Evolutionary conservation across 768 basidiomycete species (phyloP), one percentile per base, ranked within the genome.

Genomic region (Boletus sp.): DNA sequence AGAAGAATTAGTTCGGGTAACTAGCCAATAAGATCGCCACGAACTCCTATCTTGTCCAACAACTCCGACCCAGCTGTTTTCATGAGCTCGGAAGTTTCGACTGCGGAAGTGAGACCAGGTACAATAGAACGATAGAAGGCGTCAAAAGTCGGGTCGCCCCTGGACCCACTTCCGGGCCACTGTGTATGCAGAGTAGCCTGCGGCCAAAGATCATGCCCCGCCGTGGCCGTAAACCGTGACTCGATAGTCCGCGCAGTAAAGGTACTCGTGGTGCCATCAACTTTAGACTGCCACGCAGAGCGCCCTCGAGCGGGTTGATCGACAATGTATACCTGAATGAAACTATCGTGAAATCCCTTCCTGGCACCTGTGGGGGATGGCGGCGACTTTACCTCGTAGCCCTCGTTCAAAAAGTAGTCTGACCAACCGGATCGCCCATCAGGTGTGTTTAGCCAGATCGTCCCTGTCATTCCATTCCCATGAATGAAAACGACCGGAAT

Each of bases 341-440:
- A 32, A 56, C 23, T 17, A 25, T 35, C 30, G 17, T 57, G 46
- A 56, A 23, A 23, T 27, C 21, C 8, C n/a, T 37, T 38, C n/a
- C 35, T 9, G 13, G n/a, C 21, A 29, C 37, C 8, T 19, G 29
- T 17, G 10, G 19, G 33, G 15, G 11, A 25, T 25, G 25, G 25
- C 3, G 25, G 4, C 8, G 10, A 35, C 25, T 34, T 50, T 60
- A 81, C 80, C 68, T 81, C 79, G 54, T 79, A 81, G 35, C 79
- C 80, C 58, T 76, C 56, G 47, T 71, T 64, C 53, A 82, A 59
- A 51, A 82, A 79, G 63, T 77, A 80, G 65, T 82, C 80, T n/a
- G 77, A 77, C 80, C 81, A 82, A n/a, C 81, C 80, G 10, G 71
- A 62, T 56, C 79, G 71, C 25, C 78, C 79, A 60, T 82, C 81